phyloP scores from a whole-genome alignment of 345 rosid species.

The Lepidium africanum region DNA sequence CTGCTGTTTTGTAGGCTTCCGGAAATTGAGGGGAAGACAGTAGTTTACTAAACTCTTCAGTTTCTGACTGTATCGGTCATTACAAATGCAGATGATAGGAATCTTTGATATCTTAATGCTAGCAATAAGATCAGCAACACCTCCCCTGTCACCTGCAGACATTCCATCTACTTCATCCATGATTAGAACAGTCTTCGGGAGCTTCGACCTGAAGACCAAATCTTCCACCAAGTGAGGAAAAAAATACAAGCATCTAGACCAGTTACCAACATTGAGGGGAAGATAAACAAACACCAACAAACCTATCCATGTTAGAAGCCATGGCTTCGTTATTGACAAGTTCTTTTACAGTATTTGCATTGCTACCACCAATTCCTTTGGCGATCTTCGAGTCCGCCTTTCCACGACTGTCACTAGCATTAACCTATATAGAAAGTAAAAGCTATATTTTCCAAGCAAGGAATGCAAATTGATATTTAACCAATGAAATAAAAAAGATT shows the following conservation, averaged over 20 bases:
- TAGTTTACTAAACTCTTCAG: conserved; percentile 86
- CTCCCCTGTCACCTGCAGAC: conserved; percentile 99
- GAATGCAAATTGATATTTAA: conserved; percentile 4
- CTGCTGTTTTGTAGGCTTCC: conserved; percentile 97
- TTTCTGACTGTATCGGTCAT: conserved; percentile 97
- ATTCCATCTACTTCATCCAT: conserved; percentile 99
- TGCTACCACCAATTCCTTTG: conserved; percentile 95
- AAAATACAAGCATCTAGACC: conserved; percentile 9
- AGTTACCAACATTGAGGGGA: not conserved
- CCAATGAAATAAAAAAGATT: not conserved
- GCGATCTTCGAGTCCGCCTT: conserved; percentile 74
- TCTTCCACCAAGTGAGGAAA: conserved; percentile 11
- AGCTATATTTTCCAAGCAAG: not conserved
- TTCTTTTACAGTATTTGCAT: conserved; percentile 91
- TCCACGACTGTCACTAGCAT: conserved; percentile 98
- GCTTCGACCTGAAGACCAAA: conserved; percentile 53
- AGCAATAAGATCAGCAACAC: conserved; percentile 93
- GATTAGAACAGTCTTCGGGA: conserved; percentile 71
- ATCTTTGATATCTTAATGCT: conserved; percentile 91
- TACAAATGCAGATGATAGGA: conserved; percentile 95
- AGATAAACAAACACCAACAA: conserved; percentile 11
- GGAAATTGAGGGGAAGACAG: conserved; percentile 69
- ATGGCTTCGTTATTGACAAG: conserved; percentile 83
- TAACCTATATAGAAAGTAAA: conserved; percentile 44
- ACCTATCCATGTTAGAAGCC: conserved; percentile 57